These are phyloP conservation scores for Begonia peltatifolia DNA, from an alignment of 306 rosid species.

Conservation along the genomic window DNA sequence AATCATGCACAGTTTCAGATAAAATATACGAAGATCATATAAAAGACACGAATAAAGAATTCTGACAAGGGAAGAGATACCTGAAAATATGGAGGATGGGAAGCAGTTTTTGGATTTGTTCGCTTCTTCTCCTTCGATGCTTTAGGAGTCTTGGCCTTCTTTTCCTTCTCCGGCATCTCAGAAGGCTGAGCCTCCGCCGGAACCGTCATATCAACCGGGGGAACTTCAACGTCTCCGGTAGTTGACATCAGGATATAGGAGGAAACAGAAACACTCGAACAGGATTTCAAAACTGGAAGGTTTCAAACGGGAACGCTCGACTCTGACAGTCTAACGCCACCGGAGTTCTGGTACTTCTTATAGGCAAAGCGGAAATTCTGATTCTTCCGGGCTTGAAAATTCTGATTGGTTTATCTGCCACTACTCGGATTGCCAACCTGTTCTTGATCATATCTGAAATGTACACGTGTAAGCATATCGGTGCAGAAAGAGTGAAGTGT, in stretches of 20 bases:
- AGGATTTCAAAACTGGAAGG: too few species aligned
- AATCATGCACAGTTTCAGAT: background rate
- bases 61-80: constrained; percentile 10
- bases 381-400: too few species aligned
- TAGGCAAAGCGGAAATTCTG: too few species aligned
- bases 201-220: constrained; percentile 19
- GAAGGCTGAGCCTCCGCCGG: constrained; percentile 20
- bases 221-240: constrained; percentile 15
- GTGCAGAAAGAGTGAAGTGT: background rate
- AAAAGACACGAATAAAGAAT: background rate
- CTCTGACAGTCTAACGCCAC: too few species aligned
- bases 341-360: too few species aligned
- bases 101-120: constrained; percentile 31
- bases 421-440: constrained; percentile 31
- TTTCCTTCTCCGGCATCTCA: constrained; percentile 30
- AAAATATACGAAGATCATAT: background rate
- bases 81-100: constrained; percentile 86
- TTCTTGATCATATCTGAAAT: constrained; percentile 14
- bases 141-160: constrained; percentile 28
- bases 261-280: background rate
- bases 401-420: constrained; percentile 18
- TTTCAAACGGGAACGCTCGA: too few species aligned
- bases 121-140: constrained; percentile 44
- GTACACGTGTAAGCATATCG: constrained; percentile 32
- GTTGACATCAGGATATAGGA: constrained; percentile 26